phyloP scores from a whole-genome alignment of 176 grass and related monocot species.

The Hordeum vulgare region DNA sequence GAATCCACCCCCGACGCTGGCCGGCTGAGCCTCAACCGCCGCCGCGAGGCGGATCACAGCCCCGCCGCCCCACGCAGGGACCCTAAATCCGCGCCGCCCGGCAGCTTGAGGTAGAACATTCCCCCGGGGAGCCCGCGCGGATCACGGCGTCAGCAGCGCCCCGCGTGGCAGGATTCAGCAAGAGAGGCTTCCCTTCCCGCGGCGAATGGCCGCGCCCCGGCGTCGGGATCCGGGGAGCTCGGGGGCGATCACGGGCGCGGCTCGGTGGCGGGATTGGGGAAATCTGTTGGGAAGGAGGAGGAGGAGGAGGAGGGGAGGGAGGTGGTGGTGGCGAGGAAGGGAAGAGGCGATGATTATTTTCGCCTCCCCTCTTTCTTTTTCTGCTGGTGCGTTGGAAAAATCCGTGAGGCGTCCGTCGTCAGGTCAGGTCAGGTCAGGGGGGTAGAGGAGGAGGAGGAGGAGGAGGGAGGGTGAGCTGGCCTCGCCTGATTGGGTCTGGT shows the following conservation, averaged over 20 bases:
- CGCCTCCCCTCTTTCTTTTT: slow-evolving; percentile 6
- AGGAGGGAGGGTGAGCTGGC: slow-evolving; percentile 18
- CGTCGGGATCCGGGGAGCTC: not conserved
- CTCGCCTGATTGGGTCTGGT: slow-evolving; percentile 7
- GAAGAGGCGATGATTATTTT: slow-evolving; percentile 37
- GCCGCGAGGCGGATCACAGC: slow-evolving; percentile 39
- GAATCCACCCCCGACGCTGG: not conserved
- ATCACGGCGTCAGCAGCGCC: slow-evolving; percentile 18
- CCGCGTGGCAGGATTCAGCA: not conserved
- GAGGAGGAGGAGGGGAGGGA: not conserved
- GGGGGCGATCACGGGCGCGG: not conserved
- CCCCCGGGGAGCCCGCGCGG: slow-evolving; percentile 25
- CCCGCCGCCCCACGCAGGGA: slow-evolving; percentile 24
- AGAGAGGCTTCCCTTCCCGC: not conserved
- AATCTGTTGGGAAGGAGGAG: not conserved
- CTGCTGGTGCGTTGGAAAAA: slow-evolving; percentile 4
- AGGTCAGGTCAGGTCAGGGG: too few relatives aligned
- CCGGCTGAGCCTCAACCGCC: slow-evolving; percentile 18
- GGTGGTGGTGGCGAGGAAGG: not conserved
- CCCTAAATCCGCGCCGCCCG: slow-evolving; percentile 34
- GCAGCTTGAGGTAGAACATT: slow-evolving; percentile 65
- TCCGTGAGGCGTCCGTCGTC: slow-evolving; percentile 40
- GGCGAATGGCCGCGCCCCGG: not conserved
- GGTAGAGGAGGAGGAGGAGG: not conserved
- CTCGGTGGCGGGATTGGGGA: slow-evolving; percentile 8